phyloP scores from a whole-genome alignment of 305 asterid species.

The Fraxinus platypoda region DNA sequence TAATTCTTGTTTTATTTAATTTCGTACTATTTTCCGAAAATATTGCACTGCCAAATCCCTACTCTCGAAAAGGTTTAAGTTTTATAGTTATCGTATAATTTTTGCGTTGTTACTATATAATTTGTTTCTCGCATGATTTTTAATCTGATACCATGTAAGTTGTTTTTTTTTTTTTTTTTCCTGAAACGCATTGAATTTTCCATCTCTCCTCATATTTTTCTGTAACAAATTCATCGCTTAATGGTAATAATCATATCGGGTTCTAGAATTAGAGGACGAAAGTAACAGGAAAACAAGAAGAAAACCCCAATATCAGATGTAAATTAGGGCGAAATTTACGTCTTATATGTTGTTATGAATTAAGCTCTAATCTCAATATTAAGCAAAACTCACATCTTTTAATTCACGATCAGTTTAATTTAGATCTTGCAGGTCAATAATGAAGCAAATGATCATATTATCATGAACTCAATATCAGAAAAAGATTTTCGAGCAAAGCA shows the following conservation, averaged over 20 bases:
- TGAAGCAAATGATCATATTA: conserved; percentile 25
- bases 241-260: not conserved
- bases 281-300: not conserved
- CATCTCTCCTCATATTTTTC: not conserved
- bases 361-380: not conserved
- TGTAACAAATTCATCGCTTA: not conserved
- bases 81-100: not conserved
- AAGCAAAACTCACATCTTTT: not conserved
- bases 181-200: not conserved
- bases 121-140: not conserved
- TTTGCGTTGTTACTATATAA: not conserved
- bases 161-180: too few species aligned
- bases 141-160: not conserved
- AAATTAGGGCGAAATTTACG: not conserved
- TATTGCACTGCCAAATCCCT: conserved; percentile 1
- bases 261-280: not conserved
- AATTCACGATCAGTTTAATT: not conserved
- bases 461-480: conserved; percentile 46
- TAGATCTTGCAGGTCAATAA: conserved; percentile 23
- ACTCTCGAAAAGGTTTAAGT: not conserved
- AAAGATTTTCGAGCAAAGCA: conserved; percentile 33
- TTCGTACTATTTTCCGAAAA: conserved; percentile 11
- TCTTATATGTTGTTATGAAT: not conserved
- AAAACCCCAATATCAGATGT: not conserved
- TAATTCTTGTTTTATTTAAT: not conserved